These are phyloP conservation scores for Pichia occidentalis DNA, from an alignment of 805 yeast genomes.

Conservation along the genomic window DNA sequence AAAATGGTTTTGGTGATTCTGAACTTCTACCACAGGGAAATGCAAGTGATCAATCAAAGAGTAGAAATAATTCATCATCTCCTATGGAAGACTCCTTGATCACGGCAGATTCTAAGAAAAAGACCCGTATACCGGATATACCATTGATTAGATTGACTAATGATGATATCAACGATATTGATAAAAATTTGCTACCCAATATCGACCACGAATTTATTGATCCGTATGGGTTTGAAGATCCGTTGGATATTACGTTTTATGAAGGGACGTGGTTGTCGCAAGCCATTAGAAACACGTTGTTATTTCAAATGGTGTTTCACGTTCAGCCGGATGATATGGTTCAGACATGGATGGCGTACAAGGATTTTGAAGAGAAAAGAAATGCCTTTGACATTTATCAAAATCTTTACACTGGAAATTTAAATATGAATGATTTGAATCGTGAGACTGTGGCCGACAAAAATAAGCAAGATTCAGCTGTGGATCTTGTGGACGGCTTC, in stretches of 20 bases:
- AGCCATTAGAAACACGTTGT: slow-evolving; percentile 75
- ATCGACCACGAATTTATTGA: slow-evolving; percentile 49
- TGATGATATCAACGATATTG: slow-evolving; percentile 36
- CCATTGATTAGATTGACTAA: slow-evolving; percentile 36
- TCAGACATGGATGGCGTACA: slow-evolving; percentile 85
- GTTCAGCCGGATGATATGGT: slow-evolving; percentile 94
- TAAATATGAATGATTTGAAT: neutral
- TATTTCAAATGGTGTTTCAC: slow-evolving; percentile 81
- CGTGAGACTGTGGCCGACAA: slow-evolving; percentile 10
- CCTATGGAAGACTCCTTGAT: too few relatives aligned
- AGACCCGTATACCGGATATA: slow-evolving; percentile 12
- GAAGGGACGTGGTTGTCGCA: slow-evolving; percentile 80
- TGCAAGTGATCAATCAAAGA: too few relatives aligned
- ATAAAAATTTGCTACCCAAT: slow-evolving; percentile 31
- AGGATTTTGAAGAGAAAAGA: slow-evolving; percentile 53
- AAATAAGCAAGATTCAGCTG: neutral
- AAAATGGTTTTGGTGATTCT: too few relatives aligned
- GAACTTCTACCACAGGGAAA: too few relatives aligned
- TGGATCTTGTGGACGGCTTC: neutral
- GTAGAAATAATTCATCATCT: too few relatives aligned
- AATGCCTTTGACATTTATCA: slow-evolving; percentile 44
- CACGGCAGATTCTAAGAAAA: slow-evolving; percentile 28
- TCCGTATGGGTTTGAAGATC: slow-evolving; percentile 87
- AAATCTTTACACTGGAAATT: slow-evolving; percentile 14
- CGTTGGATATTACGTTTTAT: slow-evolving; percentile 71